These are phyloP conservation scores for Buxus sempervirens DNA, from an alignment of 164 flowering plant genomes.

Conservation along the genomic window DNA sequence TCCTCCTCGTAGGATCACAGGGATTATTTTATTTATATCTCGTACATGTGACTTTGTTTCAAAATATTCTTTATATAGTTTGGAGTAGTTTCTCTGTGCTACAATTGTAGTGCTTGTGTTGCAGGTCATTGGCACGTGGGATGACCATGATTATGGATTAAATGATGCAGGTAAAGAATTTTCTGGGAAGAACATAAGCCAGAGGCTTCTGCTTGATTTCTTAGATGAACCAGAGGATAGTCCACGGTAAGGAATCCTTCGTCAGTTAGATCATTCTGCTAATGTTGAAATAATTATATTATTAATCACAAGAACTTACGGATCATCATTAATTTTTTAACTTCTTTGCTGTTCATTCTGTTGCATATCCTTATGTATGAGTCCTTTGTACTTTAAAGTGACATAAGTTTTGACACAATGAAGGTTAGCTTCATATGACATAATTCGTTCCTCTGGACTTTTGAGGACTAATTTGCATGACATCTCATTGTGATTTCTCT, in stretches of 20 bases:
- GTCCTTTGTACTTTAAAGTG: background rate
- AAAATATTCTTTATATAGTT: background rate
- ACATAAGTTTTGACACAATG: background rate
- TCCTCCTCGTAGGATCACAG: background rate
- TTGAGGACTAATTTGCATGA: background rate
- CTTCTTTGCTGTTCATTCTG: background rate
- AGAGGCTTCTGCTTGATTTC: conserved; percentile 67
- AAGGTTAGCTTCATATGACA: background rate
- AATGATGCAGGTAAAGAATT: conserved; percentile 87
- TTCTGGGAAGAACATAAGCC: conserved; percentile 42
- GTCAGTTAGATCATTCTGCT: background rate
- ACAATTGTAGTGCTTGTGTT: background rate
- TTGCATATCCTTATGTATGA: background rate
- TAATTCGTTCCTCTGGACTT: background rate
- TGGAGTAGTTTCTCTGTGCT: background rate
- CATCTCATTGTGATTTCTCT: conserved; percentile 3
- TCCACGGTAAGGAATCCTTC: conserved; percentile 40
- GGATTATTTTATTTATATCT: background rate
- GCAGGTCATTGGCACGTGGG: conserved; percentile 84
- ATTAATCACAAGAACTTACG: too few species aligned
- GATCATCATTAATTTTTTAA: too few species aligned
- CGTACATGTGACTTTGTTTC: too few species aligned
- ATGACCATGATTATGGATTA: conserved; percentile 84
- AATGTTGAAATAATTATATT: too few species aligned
- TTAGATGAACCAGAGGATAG: conserved; percentile 66